Conservation (phyloP, 768 basidiomycete genomes). For the Obba rivulosa region DNA sequence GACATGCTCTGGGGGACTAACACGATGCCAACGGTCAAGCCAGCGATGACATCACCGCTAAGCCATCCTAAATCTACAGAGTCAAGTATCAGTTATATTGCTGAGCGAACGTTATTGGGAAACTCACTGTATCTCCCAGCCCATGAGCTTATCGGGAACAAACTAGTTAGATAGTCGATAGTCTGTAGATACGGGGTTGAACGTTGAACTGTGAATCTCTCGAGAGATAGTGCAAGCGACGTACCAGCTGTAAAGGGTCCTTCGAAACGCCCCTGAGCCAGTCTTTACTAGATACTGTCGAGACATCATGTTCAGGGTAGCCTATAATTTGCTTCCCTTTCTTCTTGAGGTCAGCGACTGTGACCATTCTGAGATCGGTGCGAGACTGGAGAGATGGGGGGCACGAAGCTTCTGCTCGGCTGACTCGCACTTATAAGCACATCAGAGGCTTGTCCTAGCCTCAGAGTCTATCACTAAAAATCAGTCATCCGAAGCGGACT, state of each 20-base stretch:
- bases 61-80: constrained; percentile 55
- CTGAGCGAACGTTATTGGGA: too few relatives aligned
- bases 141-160: constrained; percentile 89
- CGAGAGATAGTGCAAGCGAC: neutral
- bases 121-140: constrained; percentile 75
- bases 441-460: too few relatives aligned
- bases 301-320: constrained; percentile 53
- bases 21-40: constrained; percentile 90
- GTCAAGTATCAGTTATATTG: neutral
- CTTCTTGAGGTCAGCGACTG: constrained; percentile 31
- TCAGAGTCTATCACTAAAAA: too few relatives aligned
- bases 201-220: constrained; percentile 1
- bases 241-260: constrained; percentile 35
- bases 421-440: constrained; percentile 4
- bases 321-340: constrained; percentile 52
- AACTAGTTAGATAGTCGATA: constrained; percentile 52
- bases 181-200: constrained; percentile 35
- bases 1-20: constrained; percentile 92
- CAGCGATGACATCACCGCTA: constrained; percentile 84
- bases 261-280: constrained; percentile 38
- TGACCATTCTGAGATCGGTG: constrained; percentile 12
- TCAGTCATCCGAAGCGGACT: too few relatives aligned
- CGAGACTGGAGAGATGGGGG: constrained; percentile 19
- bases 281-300: constrained; percentile 52
- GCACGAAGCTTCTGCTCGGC: constrained; percentile 1